Evolutionary conservation across 208 protist species (phyloP).

Genomic region (Wallacemonas sp.): DNA sequence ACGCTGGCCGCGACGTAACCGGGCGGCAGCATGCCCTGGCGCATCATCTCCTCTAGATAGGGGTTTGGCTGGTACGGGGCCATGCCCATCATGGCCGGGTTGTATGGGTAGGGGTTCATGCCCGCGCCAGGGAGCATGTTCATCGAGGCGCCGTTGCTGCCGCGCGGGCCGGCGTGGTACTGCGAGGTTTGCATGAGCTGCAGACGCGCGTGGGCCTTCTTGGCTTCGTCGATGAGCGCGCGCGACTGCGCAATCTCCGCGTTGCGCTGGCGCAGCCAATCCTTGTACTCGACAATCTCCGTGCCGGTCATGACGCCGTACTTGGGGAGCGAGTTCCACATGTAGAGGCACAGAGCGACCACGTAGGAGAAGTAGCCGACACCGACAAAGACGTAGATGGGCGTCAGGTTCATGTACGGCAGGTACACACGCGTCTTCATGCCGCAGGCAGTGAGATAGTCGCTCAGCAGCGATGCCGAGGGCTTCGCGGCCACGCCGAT

Average conservation of each 20-base stretch:
- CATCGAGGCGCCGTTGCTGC: background rate
- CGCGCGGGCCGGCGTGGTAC: conserved; percentile 2
- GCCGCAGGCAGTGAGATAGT: conserved; percentile 65
- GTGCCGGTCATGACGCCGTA: conserved; percentile 73
- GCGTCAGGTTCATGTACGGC: conserved; percentile 43
- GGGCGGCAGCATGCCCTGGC: background rate
- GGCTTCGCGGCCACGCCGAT: conserved; percentile 35
- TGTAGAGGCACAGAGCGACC: conserved; percentile 54
- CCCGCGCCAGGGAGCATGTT: conserved; percentile 4
- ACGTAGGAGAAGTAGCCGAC: conserved; percentile 59
- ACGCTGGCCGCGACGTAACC: conserved; percentile 7
- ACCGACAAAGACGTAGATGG: conserved; percentile 59
- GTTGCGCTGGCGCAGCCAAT: conserved; percentile 51
- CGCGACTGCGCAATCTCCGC: conserved; percentile 46
- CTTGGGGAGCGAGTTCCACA: conserved; percentile 71
- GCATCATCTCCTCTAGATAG: conserved; percentile 14
- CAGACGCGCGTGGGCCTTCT: conserved; percentile 49
- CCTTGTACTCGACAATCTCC: conserved; percentile 80
- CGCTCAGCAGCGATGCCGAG: conserved; percentile 38
- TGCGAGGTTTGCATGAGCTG: conserved; percentile 40
- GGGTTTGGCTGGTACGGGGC: conserved; percentile 5
- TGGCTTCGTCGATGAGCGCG: conserved; percentile 49
- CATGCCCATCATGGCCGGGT: background rate
- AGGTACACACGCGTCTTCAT: conserved; percentile 40
- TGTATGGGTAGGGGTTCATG: background rate